Evolutionary conservation across 805 yeast genomes (phyloP).

Genomic region (Lipomyces mesembrius): DNA sequence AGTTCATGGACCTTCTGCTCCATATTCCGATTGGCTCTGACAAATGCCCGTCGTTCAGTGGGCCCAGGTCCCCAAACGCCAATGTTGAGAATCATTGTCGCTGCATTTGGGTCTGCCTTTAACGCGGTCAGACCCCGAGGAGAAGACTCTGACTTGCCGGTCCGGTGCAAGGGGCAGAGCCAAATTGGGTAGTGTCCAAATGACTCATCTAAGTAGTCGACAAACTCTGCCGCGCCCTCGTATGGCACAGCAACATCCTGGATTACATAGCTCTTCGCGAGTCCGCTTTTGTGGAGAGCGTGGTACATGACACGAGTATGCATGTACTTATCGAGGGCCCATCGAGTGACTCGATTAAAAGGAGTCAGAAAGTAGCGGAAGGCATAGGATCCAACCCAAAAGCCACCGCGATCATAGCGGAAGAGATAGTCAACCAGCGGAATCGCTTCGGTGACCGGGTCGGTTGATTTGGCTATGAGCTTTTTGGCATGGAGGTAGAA

Average conservation of each 20-base stretch:
- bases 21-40: background rate
- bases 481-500: slow-evolving; percentile 12
- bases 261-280: background rate
- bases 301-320: slow-evolving; percentile 15
- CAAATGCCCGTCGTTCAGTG: slow-evolving; percentile 1
- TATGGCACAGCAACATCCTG: slow-evolving; percentile 13
- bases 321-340: slow-evolving; percentile 9
- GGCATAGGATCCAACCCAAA: slow-evolving; percentile 9
- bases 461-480: background rate
- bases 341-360: slow-evolving; percentile 14
- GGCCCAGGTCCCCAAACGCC: slow-evolving; percentile 13
- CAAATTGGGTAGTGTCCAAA: slow-evolving; percentile 13
- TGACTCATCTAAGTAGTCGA: slow-evolving; percentile 1
- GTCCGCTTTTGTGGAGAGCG: slow-evolving; percentile 10
- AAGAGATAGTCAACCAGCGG: slow-evolving; percentile 11
- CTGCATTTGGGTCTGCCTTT: background rate
- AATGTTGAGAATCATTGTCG: slow-evolving; percentile 7
- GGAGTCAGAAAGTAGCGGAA: slow-evolving; percentile 9
- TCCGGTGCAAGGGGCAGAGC: slow-evolving; percentile 9
- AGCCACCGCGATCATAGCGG: slow-evolving; percentile 14
- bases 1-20: slow-evolving; percentile 12
- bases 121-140: background rate
- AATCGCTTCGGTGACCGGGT: slow-evolving; percentile 8
- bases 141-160: slow-evolving; percentile 2
- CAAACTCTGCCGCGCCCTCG: background rate